These are phyloP conservation scores for Lipomyces sp. DNA, from an alignment of 805 yeast genomes.

Conservation along the genomic window DNA sequence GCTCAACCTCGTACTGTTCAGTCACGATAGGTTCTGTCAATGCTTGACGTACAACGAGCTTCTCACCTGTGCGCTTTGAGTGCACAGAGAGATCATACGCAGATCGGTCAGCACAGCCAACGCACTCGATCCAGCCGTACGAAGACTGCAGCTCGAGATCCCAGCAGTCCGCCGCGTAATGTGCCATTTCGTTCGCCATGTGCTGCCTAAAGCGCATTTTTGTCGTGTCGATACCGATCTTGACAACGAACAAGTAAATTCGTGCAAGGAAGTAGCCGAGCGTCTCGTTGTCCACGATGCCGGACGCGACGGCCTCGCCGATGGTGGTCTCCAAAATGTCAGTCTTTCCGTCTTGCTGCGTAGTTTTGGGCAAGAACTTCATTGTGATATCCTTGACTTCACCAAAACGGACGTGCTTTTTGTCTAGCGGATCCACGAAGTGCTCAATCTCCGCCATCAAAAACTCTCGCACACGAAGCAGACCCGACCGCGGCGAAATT, in stretches of 20 bases:
- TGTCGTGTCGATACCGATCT: conserved; percentile 83
- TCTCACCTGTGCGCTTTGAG: conserved; percentile 90
- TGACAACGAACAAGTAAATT: conserved; percentile 76
- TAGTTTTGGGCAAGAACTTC: conserved; percentile 77
- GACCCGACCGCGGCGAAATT: conserved; percentile 97
- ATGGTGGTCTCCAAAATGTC: conserved; percentile 60
- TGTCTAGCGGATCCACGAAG: conserved; percentile 89
- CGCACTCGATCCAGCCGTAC: conserved; percentile 99
- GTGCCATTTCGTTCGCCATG: conserved; percentile 99
- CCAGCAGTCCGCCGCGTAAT: conserved; percentile 99
- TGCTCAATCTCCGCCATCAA: conserved; percentile 99
- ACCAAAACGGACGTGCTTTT: conserved; percentile 74
- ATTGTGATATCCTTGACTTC: conserved; percentile 71
- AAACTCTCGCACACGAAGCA: conserved; percentile 96
- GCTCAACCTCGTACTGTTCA: conserved; percentile 77
- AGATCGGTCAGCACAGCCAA: conserved; percentile 99
- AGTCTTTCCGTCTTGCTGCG: conserved; percentile 83
- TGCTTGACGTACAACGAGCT: conserved; percentile 88
- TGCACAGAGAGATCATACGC: conserved; percentile 97
- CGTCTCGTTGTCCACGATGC: conserved; percentile 94
- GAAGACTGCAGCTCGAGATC: conserved; percentile 95
- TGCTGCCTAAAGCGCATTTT: conserved; percentile 97
- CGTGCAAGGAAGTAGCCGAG: conserved; percentile 95
- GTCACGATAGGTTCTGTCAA: conserved; percentile 80
- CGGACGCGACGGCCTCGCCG: conserved; percentile 85